Conservation (phyloP, 2,329 filamentous ascomycete species). For the Fusarium xyrophilum region DNA sequence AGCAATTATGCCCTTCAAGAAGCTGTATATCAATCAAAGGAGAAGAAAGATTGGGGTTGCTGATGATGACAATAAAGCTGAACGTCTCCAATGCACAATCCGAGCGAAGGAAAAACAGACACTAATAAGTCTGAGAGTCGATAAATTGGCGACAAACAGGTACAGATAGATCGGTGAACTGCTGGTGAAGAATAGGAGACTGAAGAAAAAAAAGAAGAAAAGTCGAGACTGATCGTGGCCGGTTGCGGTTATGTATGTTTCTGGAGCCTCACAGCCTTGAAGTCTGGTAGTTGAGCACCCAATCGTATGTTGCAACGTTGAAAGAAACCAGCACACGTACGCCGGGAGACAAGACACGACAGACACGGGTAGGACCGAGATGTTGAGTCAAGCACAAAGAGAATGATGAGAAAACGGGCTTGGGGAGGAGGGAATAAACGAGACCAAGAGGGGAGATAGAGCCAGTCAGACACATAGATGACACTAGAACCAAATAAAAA, state of each 20-base stretch:
- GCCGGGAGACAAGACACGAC: slow-evolving; percentile 4
- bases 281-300: slow-evolving; percentile 8
- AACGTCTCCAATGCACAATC: slow-evolving; percentile 6
- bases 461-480: slow-evolving; percentile 6
- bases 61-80: slow-evolving; percentile 1
- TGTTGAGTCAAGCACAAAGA: slow-evolving; percentile 19
- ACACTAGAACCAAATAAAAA: slow-evolving; percentile 29
- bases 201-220: neutral
- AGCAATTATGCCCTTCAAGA: neutral
- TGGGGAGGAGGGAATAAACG: slow-evolving; percentile 19
- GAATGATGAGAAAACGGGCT: slow-evolving; percentile 11
- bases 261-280: slow-evolving; percentile 5
- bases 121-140: slow-evolving; percentile 14
- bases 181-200: slow-evolving; percentile 12
- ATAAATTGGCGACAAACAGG: slow-evolving; percentile 8
- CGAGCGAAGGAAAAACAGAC: slow-evolving; percentile 7
- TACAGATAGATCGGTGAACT: slow-evolving; percentile 10
- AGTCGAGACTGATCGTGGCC: slow-evolving; percentile 13
- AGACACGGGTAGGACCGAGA: slow-evolving; percentile 12
- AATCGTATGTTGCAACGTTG: slow-evolving; percentile 16
- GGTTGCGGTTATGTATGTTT: slow-evolving; percentile 22
- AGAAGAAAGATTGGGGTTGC: slow-evolving; percentile 13
- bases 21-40: slow-evolving; percentile 17
- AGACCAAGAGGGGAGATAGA: slow-evolving; percentile 18
- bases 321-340: slow-evolving; percentile 9